Conservation (phyloP, 495 filamentous ascomycete species). For the Trichodelitschia bisporula region DNA sequence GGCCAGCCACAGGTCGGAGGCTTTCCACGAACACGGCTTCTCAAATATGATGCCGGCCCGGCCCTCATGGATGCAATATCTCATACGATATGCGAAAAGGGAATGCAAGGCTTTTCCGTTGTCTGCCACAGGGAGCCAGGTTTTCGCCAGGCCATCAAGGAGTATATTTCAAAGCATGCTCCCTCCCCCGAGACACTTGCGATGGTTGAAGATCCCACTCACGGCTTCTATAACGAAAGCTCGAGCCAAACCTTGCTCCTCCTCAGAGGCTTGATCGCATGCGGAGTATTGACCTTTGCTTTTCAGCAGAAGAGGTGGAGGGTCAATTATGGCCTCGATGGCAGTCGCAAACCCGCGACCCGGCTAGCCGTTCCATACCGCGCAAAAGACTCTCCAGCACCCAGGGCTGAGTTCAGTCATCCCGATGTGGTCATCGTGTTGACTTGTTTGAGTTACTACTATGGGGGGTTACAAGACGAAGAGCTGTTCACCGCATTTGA, state of each 20-base stretch:
- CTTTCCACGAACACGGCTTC: slow-evolving; percentile 22
- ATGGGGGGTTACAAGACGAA: slow-evolving; percentile 28
- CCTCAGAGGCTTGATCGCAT: slow-evolving; percentile 33
- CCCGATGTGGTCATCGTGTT: slow-evolving; percentile 43
- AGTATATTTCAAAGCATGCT: too few relatives aligned
- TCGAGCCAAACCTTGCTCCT: slow-evolving; percentile 29
- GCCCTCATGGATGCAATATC: too few relatives aligned
- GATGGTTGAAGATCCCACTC: too few relatives aligned
- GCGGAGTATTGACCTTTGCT: slow-evolving; percentile 26
- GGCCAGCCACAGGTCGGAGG: too few relatives aligned
- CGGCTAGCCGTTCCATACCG: slow-evolving; percentile 44
- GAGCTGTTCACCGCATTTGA: too few relatives aligned
- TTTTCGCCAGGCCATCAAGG: slow-evolving; percentile 15
- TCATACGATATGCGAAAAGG: too few relatives aligned
- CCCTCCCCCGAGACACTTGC: too few relatives aligned
- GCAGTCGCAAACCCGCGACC: slow-evolving; percentile 16
- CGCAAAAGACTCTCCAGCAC: slow-evolving; percentile 40
- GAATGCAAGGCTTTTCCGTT: too few relatives aligned
- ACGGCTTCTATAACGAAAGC: slow-evolving; percentile 10
- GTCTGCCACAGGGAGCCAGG: neutral
- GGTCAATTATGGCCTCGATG: slow-evolving; percentile 40
- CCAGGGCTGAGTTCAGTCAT: slow-evolving; percentile 46
- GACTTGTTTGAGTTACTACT: slow-evolving; percentile 48
- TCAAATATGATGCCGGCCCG: too few relatives aligned
- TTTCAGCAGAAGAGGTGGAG: slow-evolving; percentile 41